A percentile compares a stretch with the other conserved stretches of the same genome.
phyloP scores from a whole-genome alignment of 495 filamentous ascomycete genomes.

The Penicillium odoratum region DNA sequence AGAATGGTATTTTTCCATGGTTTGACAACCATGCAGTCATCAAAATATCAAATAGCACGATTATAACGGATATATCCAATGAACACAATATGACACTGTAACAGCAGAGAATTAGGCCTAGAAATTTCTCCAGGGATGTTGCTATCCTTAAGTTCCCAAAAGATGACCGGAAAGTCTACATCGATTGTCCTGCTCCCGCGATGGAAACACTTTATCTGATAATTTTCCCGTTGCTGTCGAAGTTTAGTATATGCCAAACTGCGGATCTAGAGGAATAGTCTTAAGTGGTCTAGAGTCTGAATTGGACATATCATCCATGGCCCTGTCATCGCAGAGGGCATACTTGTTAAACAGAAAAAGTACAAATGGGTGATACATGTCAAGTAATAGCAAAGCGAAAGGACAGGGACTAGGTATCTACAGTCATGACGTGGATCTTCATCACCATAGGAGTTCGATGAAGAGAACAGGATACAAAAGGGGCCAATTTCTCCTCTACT shows the following conservation, averaged over 20 bases:
- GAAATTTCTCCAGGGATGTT: background rate
- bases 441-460: background rate
- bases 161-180: background rate
- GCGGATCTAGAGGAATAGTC: background rate
- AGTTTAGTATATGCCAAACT: background rate
- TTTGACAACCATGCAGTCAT: background rate
- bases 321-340: background rate
- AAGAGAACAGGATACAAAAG: background rate
- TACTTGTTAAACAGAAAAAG: background rate
- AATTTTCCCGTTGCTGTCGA: background rate
- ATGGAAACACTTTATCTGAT: background rate
- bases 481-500: background rate
- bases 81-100: background rate
- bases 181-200: background rate
- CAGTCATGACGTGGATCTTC: too few relatives aligned
- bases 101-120: background rate
- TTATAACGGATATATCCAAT: background rate
- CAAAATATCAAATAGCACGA: too few relatives aligned
- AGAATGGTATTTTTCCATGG: background rate
- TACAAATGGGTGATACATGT: background rate
- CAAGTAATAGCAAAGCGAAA: background rate
- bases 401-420: too few relatives aligned
- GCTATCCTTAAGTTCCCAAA: too few relatives aligned
- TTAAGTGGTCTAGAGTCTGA: background rate
- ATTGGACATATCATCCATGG: background rate